Percentiles rank a stretch among this genome's conserved stretches.
These are phyloP conservation scores for Penicillium sp. DNA, from an alignment of 2,329 filamentous ascomycete species.

Conservation along the genomic window DNA sequence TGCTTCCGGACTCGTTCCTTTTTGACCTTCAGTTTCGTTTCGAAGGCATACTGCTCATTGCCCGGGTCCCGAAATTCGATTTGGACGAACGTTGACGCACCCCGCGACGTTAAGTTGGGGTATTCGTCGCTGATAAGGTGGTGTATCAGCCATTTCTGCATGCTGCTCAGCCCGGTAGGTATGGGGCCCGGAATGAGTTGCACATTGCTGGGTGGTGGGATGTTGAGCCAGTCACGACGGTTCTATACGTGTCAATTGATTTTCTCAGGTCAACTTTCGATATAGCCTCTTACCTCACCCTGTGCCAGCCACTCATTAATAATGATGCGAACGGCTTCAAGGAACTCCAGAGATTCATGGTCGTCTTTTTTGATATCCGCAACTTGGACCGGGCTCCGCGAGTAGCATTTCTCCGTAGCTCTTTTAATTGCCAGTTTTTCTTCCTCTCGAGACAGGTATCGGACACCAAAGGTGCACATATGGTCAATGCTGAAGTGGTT, in stretches of 20 bases:
- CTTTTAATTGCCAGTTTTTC: conserved; percentile 48
- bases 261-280: not conserved
- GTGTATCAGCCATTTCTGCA: conserved; percentile 64
- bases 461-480: conserved; percentile 56
- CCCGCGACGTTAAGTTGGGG: conserved; percentile 39
- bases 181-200: conserved; percentile 18
- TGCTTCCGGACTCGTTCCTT: conserved; percentile 34
- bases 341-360: conserved; percentile 51
- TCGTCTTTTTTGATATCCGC: conserved; percentile 54
- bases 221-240: conserved; percentile 44
- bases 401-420: conserved; percentile 42
- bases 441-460: conserved; percentile 62
- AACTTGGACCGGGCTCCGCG: conserved; percentile 27
- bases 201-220: conserved; percentile 34
- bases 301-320: conserved; percentile 48
- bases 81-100: conserved; percentile 40
- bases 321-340: conserved; percentile 45
- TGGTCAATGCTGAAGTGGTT: conserved; percentile 58
- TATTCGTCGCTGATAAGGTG: conserved; percentile 64
- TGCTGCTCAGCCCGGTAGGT: conserved; percentile 49
- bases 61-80: conserved; percentile 38
- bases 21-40: conserved; percentile 27
- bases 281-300: conserved; percentile 19
- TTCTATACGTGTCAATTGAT: conserved; percentile 13
- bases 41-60: conserved; percentile 32